Evolutionary conservation across 805 yeast species (phyloP), one percentile per base, ranked within the genome.

Genomic region (Candida taoyuanica): DNA sequence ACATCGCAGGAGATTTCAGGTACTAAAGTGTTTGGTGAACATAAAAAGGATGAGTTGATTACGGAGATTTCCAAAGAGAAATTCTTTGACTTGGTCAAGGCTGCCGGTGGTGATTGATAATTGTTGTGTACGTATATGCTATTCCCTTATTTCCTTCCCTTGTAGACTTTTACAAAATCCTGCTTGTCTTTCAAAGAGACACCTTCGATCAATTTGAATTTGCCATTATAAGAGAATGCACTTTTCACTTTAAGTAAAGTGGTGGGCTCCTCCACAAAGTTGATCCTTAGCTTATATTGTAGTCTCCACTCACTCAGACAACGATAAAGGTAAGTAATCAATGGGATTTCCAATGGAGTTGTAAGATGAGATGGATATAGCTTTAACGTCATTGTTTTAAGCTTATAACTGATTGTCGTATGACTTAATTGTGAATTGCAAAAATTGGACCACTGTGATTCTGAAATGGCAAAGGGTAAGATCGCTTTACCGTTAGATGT

Each of bases 1-100:
- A 75, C 87, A 3, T 65, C 61, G 19, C 65, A 67, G 37, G 82
- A 74, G 45, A 59, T 76, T 3, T 51, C 60, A n/a, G 64, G 64
- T 12, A 78, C 70, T 16, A 50, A 77, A 57, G 65, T 63, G 13
- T 50, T 63, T 31, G 53, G 65, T 17, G 59, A 54, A 39, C 64
- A 62, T 15, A 73, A 71, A 58, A 67, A 73, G 49, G 81, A 81
- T 48, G 75, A 78, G 43, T 58, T 81, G 43, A 71, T 81, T 50
- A 81, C 78, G 29, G 96, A 88, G 52, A 72, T 89, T 37, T 82
- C 95, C 5, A 91, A 89, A 59, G 95, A 88, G 57, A 85, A 78
- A 58, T 89, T 89, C 55, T 72, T 89, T 61, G 96, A 88, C 61
- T 68, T 89, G 60, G 93, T 89, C 26, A 83, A 80, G 59, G 82